Percentiles rank a stretch among this genome's conserved stretches.
phyloP scores from a whole-genome alignment of 1,139 yeast genomes.

The Geotrichum europaeum region DNA sequence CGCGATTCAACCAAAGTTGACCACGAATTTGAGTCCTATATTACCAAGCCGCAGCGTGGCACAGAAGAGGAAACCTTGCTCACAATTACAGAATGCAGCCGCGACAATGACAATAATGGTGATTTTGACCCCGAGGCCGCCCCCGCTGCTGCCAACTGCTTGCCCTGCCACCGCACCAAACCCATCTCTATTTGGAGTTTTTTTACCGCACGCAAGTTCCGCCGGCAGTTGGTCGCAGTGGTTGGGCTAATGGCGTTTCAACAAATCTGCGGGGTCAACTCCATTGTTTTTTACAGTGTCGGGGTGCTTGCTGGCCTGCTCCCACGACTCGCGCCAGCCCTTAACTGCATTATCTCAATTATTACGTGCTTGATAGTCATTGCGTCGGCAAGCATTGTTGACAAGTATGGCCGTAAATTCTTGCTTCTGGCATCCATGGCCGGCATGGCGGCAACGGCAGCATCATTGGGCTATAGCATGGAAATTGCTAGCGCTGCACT shows the following conservation, averaged over 20 bases:
- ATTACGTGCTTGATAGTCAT: constrained; percentile 70
- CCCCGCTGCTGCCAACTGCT: too few species aligned
- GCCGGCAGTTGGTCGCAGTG: constrained; percentile 57
- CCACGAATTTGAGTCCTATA: constrained; percentile 23
- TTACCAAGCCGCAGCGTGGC: constrained; percentile 6
- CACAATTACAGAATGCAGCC: background rate
- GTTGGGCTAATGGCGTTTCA: constrained; percentile 77
- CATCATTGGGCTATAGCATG: constrained; percentile 63
- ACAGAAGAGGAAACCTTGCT: constrained; percentile 18
- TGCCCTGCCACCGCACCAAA: background rate
- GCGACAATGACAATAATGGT: background rate
- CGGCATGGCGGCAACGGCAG: constrained; percentile 64
- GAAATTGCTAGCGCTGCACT: constrained; percentile 43
- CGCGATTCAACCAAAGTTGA: constrained; percentile 30
- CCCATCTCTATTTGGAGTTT: constrained; percentile 36
- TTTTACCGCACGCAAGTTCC: constrained; percentile 46
- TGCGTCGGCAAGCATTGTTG: constrained; percentile 66
- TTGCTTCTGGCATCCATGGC: constrained; percentile 57
- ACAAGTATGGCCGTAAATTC: constrained; percentile 69
- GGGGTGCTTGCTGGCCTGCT: constrained; percentile 62
- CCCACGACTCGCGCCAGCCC: constrained; percentile 61
- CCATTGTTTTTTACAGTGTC: constrained; percentile 89
- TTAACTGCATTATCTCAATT: constrained; percentile 69
- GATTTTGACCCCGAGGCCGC: background rate
- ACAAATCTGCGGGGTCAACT: constrained; percentile 88